phyloP scores from a whole-genome alignment of 78 protist species.

The Dictyostelium intermedium region DNA sequence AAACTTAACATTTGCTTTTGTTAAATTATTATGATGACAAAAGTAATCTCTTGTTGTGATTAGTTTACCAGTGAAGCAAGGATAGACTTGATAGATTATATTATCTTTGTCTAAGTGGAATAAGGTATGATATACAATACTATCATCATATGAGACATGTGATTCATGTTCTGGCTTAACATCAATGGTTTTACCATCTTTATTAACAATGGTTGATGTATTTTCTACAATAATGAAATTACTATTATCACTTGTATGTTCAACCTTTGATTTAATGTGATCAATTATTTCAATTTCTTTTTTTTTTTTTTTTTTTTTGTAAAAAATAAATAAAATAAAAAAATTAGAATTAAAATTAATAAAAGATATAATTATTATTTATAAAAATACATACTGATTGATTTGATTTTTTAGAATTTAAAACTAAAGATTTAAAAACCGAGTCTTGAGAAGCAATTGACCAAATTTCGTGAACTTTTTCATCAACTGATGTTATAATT shows the following conservation, averaged over 20 bases:
- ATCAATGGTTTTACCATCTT: background rate
- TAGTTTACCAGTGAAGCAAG: conserved; percentile 3
- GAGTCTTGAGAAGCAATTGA: background rate
- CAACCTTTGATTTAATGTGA: background rate
- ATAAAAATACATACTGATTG: background rate
- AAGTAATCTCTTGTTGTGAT: background rate
- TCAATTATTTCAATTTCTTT: background rate
- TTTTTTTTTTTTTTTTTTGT: too few species aligned
- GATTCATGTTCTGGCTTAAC: background rate
- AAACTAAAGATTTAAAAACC: background rate
- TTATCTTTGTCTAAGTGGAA: background rate
- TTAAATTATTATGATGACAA: conserved; percentile 22
- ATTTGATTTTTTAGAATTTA: background rate
- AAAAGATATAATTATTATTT: background rate
- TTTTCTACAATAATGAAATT: background rate
- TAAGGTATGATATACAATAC: background rate
- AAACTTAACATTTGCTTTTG: conserved; percentile 1
- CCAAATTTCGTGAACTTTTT: conserved; percentile 8
- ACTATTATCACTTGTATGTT: background rate
- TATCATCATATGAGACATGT: background rate
- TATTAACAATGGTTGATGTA: background rate
- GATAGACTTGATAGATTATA: background rate
- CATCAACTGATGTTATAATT: background rate
- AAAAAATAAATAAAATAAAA: background rate
- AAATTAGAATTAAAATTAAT: background rate